phyloP scores from a whole-genome alignment of 257 asterid genomes.

The Jacaranda mimosifolia region DNA sequence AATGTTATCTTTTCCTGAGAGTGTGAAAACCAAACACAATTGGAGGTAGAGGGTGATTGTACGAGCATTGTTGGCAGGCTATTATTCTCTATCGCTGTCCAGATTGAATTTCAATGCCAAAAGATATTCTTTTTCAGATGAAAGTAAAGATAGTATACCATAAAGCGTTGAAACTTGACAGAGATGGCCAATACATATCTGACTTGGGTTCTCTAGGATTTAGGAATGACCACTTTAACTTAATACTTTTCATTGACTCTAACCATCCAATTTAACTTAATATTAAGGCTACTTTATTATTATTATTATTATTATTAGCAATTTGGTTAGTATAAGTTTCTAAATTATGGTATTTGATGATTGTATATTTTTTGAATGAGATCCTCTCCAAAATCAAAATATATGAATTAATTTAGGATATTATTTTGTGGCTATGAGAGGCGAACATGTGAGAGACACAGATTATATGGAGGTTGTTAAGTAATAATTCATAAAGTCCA shows the following conservation, averaged over 20 bases:
- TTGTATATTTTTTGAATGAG: no score
- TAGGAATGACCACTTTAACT: constrained; percentile 26
- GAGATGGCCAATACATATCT: constrained; percentile 19
- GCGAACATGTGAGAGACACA: no score
- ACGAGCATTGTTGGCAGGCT: not conserved
- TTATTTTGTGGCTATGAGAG: no score
- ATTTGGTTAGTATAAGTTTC: no score
- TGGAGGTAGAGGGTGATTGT: no score
- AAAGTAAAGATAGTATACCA: not conserved
- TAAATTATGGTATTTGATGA: no score
- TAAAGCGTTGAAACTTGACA: constrained; percentile 4
- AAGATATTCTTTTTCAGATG: not conserved
- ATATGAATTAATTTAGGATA: no score
- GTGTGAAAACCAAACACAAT: no score
- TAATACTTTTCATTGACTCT: not conserved
- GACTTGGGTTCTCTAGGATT: constrained; percentile 22
- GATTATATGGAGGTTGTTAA: not conserved
- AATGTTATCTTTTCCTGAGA: not conserved
- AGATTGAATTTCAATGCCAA: not conserved
- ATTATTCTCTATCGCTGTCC: not conserved
- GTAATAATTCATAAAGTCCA: not conserved
- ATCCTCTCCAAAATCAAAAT: no score
- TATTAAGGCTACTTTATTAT: no score
- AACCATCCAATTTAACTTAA: not conserved
- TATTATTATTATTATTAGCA: no score